Percentiles rank a stretch among this genome's conserved stretches.
phyloP scores from a whole-genome alignment of 371 early-diverging fungal genomes.

The Mucor circinelloides region DNA sequence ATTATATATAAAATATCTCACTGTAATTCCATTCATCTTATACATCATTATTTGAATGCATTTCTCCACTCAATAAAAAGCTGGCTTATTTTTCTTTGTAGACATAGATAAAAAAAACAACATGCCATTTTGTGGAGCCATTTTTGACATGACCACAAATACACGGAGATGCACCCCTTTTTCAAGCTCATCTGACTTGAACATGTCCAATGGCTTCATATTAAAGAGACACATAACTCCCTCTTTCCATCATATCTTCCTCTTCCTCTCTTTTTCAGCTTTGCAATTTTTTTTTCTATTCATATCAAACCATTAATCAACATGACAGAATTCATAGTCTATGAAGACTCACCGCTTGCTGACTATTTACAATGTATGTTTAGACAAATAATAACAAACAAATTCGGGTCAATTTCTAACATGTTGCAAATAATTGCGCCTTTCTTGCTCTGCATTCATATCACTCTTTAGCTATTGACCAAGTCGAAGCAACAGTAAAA shows the following conservation, averaged over 20 bases:
- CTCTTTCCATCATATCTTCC: neutral
- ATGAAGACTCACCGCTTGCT: conserved; percentile 75
- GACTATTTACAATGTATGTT: conserved; percentile 64
- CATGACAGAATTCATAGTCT: conserved; percentile 70
- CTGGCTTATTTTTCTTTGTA: neutral
- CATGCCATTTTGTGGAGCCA: neutral
- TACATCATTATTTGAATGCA: neutral
- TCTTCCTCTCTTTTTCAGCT: neutral
- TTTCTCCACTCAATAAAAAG: neutral
- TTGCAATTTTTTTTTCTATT: neutral
- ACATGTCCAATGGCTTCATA: neutral
- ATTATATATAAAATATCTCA: neutral
- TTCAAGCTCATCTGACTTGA: conserved; percentile 2
- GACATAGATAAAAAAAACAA: neutral
- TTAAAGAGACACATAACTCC: neutral
- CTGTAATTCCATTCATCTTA: neutral
- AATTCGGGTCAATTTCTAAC: neutral
- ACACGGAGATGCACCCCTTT: neutral
- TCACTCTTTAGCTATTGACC: conserved; percentile 41
- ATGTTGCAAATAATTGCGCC: neutral
- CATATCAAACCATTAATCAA: neutral
- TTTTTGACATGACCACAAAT: neutral
- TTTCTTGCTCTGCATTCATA: too few relatives aligned
- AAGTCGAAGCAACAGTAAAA: conserved; percentile 41
- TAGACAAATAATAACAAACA: neutral